Evolutionary conservation across 177 flowering plant genomes (phyloP).

Genomic region (Telopea speciosissima): DNA sequence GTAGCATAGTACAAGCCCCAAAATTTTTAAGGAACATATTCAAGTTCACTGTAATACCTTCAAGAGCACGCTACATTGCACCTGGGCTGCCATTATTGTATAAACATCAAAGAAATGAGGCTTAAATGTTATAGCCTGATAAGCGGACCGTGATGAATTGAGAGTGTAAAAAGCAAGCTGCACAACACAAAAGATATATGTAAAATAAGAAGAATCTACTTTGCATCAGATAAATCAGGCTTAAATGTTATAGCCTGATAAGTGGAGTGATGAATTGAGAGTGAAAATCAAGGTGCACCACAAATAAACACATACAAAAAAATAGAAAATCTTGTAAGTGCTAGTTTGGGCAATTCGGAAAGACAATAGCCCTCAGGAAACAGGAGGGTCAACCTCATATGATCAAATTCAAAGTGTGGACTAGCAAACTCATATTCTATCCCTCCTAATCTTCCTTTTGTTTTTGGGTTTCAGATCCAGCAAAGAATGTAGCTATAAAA

Average conservation of each 20-base stretch:
- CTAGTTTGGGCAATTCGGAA: neutral
- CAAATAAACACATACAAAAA: no score
- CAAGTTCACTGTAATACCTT: conserved; percentile 44
- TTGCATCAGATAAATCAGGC: conserved; percentile 63
- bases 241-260: conserved; percentile 61
- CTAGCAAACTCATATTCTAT: neutral
- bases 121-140: conserved; percentile 58
- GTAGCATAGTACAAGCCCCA: neutral
- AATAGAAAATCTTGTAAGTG: neutral
- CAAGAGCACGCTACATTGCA: conserved; percentile 80
- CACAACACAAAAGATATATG: conserved; percentile 8
- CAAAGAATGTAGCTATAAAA: neutral
- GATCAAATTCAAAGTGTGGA: neutral
- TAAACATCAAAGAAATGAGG: conserved; percentile 70
- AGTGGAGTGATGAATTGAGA: conserved; percentile 79
- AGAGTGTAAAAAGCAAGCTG: conserved; percentile 74
- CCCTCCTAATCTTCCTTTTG: neutral
- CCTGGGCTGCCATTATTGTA: conserved; percentile 45
- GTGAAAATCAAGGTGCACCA: conserved; percentile 61
- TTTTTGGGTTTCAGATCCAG: neutral
- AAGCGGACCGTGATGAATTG: conserved; percentile 84
- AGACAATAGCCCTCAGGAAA: neutral
- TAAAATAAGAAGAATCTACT: no score
- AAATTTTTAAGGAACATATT: neutral
- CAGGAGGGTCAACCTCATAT: neutral